A percentile compares a stretch with the other conserved stretches of the same genome.
phyloP scores from a whole-genome alignment of 2,329 filamentous ascomycete genomes.

The Claviceps maximensis region DNA sequence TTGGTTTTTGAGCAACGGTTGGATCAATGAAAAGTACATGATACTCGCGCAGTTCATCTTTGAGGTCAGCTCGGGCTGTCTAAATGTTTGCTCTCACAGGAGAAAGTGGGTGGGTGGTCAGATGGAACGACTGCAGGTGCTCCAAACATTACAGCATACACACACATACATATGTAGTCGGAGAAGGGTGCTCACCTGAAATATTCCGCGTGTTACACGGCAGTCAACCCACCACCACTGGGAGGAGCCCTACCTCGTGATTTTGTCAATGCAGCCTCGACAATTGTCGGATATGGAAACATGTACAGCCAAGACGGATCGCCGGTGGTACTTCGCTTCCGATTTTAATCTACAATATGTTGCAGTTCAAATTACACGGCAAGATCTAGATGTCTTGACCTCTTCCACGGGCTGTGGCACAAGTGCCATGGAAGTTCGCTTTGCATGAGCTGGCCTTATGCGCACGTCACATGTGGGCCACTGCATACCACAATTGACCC shows the following conservation, averaged over 20 bases:
- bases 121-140: background rate
- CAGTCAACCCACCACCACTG: background rate
- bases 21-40: background rate
- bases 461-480: background rate
- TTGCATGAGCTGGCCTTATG: background rate
- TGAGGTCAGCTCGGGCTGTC: background rate
- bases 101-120: background rate
- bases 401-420: background rate
- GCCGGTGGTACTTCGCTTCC: background rate
- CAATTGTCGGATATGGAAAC: background rate
- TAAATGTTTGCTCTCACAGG: background rate
- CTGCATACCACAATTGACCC: background rate
- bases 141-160: background rate
- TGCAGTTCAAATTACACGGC: background rate
- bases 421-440: background rate
- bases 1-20: slow-evolving; percentile 1
- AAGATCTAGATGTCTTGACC: background rate
- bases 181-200: background rate
- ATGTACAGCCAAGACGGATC: background rate
- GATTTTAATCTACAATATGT: background rate
- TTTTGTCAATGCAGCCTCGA: background rate
- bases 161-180: background rate
- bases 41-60: background rate
- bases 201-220: background rate
- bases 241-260: background rate